Base-by-base conservation (phyloP, 164 flowering plant species). In the Dillenia suffruticosa region DNA sequence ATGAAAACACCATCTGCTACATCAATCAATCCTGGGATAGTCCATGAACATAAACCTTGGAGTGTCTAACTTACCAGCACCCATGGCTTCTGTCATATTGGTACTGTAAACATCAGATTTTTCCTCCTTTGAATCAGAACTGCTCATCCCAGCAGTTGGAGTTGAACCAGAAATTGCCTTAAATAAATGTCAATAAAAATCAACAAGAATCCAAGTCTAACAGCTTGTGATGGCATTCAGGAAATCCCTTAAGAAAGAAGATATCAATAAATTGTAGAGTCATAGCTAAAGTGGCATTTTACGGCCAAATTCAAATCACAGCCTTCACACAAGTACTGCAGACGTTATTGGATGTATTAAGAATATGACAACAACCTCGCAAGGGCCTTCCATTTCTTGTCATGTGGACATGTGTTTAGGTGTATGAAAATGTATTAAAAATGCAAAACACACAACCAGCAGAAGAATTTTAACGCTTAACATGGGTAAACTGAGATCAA, bases 41-140 rank as follows among this genome's bases (percentile, higher is more conserved):
- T 32, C 40, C 5, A 32, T 5, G 6, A 32, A 5, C 6, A 32
- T 32, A 32, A 32, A 32, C 0, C 40, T 32, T 32, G 40, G 40
- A 32, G 40, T 32, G 40, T 32, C 7, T 4, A 5, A 58, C 82
- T 69, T 75, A 94, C 97, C 89, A 72, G 98, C 96, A 64, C 97
- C 98, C 97, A 90, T 89, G 47, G 97, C 96, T 74, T 82, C 80
- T 46, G 98, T 91, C 98, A 94, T 94, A 67, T 84, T 78, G 57
- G 46, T 64, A 71, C 98, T 91, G 56, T 94, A 94, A 54, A 55
- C 59, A 10, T 84, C 91, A 46, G 98, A 93, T 70, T 83, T 94
- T 59, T 83, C 84, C 71, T 86, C 93, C 69, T 84, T 67, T 19
- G 53, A 70, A 57, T 79, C 76, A 61, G 82, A 53, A 54, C 65